A percentile compares a stretch with the other conserved stretches of the same genome.
Conservation (phyloP, 2,329 filamentous ascomycete genomes). For the Aspergillus niger region DNA sequence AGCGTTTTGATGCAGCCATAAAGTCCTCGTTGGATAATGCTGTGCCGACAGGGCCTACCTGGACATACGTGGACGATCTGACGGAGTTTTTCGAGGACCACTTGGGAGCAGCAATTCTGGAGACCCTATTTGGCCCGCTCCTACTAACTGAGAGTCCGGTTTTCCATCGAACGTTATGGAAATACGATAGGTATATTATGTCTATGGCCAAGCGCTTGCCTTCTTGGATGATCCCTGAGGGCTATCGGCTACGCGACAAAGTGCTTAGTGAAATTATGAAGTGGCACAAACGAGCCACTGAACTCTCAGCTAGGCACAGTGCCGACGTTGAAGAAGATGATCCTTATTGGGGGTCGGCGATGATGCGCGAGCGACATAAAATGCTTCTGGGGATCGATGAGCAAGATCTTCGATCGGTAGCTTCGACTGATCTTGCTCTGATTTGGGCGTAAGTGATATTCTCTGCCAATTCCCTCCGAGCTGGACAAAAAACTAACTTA, state of each 20-base stretch:
- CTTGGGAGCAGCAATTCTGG: background rate
- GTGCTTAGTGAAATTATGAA: background rate
- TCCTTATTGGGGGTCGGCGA: slow-evolving; percentile 3
- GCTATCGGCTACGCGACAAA: background rate
- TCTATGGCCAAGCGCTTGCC: background rate
- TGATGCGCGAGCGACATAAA: slow-evolving; percentile 8
- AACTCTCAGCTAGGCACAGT: background rate
- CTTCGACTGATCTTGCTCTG: slow-evolving; percentile 4
- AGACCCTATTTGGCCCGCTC: background rate
- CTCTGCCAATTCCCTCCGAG: background rate
- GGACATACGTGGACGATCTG: background rate
- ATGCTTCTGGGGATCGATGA: background rate
- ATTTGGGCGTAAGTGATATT: slow-evolving; percentile 3
- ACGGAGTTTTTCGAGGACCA: slow-evolving; percentile 5
- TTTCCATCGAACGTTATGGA: background rate
- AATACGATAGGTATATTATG: background rate
- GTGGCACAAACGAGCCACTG: slow-evolving; percentile 2
- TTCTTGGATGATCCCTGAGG: background rate
- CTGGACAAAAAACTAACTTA: background rate
- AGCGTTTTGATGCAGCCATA: background rate
- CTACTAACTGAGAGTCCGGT: background rate
- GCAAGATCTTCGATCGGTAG: slow-evolving; percentile 3
- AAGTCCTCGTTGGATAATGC: background rate
- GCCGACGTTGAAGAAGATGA: background rate
- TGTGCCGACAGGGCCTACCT: background rate